Evolutionary conservation across 2,329 filamentous ascomycete genomes (phyloP).

Genomic region (Metarhizium robertsii): DNA sequence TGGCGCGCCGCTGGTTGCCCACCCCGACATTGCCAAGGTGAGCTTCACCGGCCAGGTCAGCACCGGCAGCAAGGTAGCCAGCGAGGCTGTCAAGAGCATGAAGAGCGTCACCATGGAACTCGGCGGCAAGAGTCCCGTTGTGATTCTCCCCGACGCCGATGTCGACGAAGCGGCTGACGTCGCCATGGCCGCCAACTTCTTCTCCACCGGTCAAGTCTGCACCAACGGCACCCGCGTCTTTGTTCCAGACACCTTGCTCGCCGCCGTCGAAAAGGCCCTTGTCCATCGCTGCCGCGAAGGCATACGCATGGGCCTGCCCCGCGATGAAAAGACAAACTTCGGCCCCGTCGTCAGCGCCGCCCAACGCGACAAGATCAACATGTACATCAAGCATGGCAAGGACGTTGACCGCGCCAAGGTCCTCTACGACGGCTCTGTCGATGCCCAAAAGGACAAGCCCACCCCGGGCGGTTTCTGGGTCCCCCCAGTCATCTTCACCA

Average conservation of each 20-base stretch:
- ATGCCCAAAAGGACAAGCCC: conserved; percentile 40
- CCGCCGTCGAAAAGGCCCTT: conserved; percentile 58
- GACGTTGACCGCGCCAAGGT: conserved; percentile 64
- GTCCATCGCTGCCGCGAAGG: conserved; percentile 46
- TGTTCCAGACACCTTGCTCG: conserved; percentile 56
- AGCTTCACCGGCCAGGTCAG: conserved; percentile 83
- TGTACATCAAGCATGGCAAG: conserved; percentile 68
- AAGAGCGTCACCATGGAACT: conserved; percentile 92
- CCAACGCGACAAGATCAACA: conserved; percentile 69
- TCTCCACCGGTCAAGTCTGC: conserved; percentile 83
- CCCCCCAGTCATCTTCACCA: conserved; percentile 72
- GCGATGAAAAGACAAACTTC: conserved; percentile 67
- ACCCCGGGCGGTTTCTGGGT: conserved; percentile 69
- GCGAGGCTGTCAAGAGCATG: conserved; percentile 65
- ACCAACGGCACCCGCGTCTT: conserved; percentile 89
- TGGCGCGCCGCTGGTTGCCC: conserved; percentile 64
- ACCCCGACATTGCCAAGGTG: conserved; percentile 70
- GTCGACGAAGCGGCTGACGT: conserved; percentile 75
- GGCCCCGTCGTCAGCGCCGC: conserved; percentile 69
- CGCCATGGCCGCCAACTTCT: conserved; percentile 92
- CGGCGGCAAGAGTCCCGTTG: conserved; percentile 74
- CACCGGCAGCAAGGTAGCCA: conserved; percentile 75
- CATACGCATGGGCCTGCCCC: conserved; percentile 66
- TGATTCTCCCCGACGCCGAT: conserved; percentile 73
- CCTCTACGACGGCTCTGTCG: conserved; percentile 59